These are phyloP conservation scores for Globisporangium cystogenes DNA, from an alignment of 352 stramenopile species.

Conservation along the genomic window DNA sequence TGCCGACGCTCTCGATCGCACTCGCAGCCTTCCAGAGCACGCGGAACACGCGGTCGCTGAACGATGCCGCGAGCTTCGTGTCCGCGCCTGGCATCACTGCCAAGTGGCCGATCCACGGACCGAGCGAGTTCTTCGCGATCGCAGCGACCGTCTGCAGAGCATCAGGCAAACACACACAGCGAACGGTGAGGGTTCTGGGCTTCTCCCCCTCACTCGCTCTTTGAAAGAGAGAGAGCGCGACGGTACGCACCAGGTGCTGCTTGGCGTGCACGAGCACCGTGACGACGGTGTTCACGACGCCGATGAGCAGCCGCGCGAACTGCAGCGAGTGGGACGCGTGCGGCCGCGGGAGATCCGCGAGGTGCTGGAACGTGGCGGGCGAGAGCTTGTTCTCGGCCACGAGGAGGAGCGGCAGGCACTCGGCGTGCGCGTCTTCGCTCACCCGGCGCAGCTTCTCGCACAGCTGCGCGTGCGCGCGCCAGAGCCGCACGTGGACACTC, in stretches of 20 bases:
- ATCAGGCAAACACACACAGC: too few species aligned
- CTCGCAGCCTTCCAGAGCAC: conserved; percentile 66
- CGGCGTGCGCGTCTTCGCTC: not conserved
- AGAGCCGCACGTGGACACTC: conserved; percentile 49
- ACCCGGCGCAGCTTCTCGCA: conserved; percentile 12
- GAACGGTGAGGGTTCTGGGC: too few species aligned
- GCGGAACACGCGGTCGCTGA: conserved; percentile 64
- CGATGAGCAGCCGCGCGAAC: conserved; percentile 45
- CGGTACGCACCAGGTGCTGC: conserved; percentile 23
- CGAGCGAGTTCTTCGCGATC: conserved; percentile 19
- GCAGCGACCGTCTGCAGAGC: conserved; percentile 16
- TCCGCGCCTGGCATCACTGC: conserved; percentile 26
- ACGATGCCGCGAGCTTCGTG: conserved; percentile 45
- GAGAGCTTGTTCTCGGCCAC: conserved; percentile 8
- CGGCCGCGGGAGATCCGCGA: conserved; percentile 39
- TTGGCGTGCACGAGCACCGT: conserved; percentile 24
- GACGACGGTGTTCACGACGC: conserved; percentile 32
- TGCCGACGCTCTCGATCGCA: conserved; percentile 15
- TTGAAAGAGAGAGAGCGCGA: not conserved
- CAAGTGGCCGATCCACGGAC: conserved; percentile 55
- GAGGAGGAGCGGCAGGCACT: conserved; percentile 5
- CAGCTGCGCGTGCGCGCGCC: conserved; percentile 27
- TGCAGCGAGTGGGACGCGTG: conserved; percentile 29
- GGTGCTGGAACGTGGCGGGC: conserved; percentile 11
- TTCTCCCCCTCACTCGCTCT: too few species aligned